Evolutionary conservation across 495 filamentous ascomycete genomes (phyloP).

Genomic region (Mycothermus thermophilus): DNA sequence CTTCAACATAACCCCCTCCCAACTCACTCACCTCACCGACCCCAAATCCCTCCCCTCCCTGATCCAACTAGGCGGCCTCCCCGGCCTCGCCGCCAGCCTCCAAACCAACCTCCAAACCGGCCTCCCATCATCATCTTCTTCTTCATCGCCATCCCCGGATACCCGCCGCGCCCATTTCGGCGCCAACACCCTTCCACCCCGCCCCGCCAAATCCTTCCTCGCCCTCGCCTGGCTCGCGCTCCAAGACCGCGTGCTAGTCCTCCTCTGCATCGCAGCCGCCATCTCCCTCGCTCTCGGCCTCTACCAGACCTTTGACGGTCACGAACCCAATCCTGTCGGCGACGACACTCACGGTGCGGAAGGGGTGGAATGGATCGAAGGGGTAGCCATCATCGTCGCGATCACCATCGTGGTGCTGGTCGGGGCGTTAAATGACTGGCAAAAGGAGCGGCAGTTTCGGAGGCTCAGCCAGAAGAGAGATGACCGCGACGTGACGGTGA

Average conservation of each 20-base stretch:
- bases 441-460: constrained; percentile 60
- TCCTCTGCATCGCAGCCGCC: constrained; percentile 51
- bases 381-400: constrained; percentile 57
- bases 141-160: too few relatives aligned
- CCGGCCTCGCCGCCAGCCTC: too few relatives aligned
- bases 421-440: constrained; percentile 55
- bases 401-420: constrained; percentile 62
- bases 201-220: constrained; percentile 50
- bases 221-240: constrained; percentile 64
- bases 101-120: too few relatives aligned
- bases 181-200: too few relatives aligned
- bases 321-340: too few relatives aligned
- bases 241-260: constrained; percentile 64
- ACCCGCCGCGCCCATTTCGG: too few relatives aligned
- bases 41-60: too few relatives aligned
- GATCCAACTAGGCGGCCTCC: too few relatives aligned
- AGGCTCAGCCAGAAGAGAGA: constrained; percentile 61
- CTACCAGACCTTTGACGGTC: constrained; percentile 40
- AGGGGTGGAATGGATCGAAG: constrained; percentile 62
- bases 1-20: too few relatives aligned
- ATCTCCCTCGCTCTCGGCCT: constrained; percentile 54
- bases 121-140: too few relatives aligned
- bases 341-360: constrained; percentile 25
- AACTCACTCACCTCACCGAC: too few relatives aligned
- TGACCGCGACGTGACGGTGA: constrained; percentile 57